Percentiles rank a stretch among this genome's conserved stretches.
These are phyloP conservation scores for Penicillium expansum DNA, from an alignment of 2,329 filamentous ascomycete species.

Conservation along the genomic window DNA sequence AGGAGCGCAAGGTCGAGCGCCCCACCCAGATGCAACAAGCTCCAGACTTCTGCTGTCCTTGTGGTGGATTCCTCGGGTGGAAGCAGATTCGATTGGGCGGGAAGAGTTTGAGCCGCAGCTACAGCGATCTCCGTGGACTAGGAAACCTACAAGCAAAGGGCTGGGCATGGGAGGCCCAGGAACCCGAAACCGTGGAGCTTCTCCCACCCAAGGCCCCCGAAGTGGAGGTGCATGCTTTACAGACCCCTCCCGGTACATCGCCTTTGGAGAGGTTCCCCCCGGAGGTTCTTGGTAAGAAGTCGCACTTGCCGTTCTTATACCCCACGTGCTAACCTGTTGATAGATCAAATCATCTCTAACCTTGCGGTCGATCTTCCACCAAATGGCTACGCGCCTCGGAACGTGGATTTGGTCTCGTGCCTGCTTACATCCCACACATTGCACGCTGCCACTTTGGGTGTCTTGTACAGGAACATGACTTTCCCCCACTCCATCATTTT, in stretches of 20 bases:
- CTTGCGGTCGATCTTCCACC: slow-evolving; percentile 70
- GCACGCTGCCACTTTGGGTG: slow-evolving; percentile 69
- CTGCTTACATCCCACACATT: slow-evolving; percentile 72
- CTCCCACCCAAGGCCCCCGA: slow-evolving; percentile 15
- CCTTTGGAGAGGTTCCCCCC: slow-evolving; percentile 66
- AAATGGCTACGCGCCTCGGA: slow-evolving; percentile 73
- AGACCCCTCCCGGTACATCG: slow-evolving; percentile 39
- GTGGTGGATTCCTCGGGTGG: slow-evolving; percentile 46
- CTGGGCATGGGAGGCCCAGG: slow-evolving; percentile 43
- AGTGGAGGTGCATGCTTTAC: slow-evolving; percentile 17
- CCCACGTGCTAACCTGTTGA: slow-evolving; percentile 6
- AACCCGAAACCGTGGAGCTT: slow-evolving; percentile 23
- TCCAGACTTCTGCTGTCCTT: slow-evolving; percentile 48
- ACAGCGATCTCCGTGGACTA: slow-evolving; percentile 41
- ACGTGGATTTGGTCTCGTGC: slow-evolving; percentile 73
- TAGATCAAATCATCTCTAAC: slow-evolving; percentile 71
- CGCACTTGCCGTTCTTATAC: neutral
- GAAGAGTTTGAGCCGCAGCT: slow-evolving; percentile 45
- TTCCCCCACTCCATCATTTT: slow-evolving; percentile 82
- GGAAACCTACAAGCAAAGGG: slow-evolving; percentile 37
- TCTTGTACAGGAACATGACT: slow-evolving; percentile 75
- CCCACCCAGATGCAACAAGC: slow-evolving; percentile 34
- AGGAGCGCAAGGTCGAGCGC: slow-evolving; percentile 16
- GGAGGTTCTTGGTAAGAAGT: slow-evolving; percentile 65
- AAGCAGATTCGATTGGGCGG: slow-evolving; percentile 47